Base-by-base conservation (phyloP, 257 asterid genomes). In the Leptodermis oblonga region DNA sequence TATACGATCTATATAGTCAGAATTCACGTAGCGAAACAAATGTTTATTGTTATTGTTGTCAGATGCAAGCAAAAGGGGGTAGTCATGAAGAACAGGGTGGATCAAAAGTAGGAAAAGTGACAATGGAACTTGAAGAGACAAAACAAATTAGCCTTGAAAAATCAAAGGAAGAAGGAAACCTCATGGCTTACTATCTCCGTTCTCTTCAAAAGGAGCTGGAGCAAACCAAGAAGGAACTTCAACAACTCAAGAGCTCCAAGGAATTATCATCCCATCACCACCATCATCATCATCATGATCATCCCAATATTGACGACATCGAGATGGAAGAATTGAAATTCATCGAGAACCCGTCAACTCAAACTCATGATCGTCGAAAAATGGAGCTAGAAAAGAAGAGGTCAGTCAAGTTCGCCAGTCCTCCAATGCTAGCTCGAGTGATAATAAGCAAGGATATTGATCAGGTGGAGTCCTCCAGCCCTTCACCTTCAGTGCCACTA, bases 391-490 rank as follows among this genome's bases (percentile, higher is more conserved):
- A 91, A 55, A 88, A 81, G 79, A 91, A 84, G 73, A 85, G 96
- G 69, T 85, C 91, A 0, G 96, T 91, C 54, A 91, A 87, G 76
- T 91, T 91, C 70, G 97, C 95, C 0, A 87, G 83, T 74, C 88
- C 92, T 20, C 97, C 92, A 2, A 9, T 79, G 78, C 80, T 87
- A 5, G 79, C 86, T 20, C 80, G 84, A 64, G 77, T 82, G 71
- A 79, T 88, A 2, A 73, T 69, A 1, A 81, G 61, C 60, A 45
- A 55, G 22, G 85, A 82, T 8, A n/a, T n/a, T n/a, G 77, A 30
- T 4, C 63, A 74, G 7, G 70, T 70, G 7, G 74, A 56, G 20
- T 10, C 30, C n/a, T 42, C 20, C 11, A 76, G 68, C 37, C 67
- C 71, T 67, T 65, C 77, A 7, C 14, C 7, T n/a, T n/a, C n/a